Base-by-base conservation (phyloP, 495 filamentous ascomycete genomes). In the Aspergillus hancockii region DNA sequence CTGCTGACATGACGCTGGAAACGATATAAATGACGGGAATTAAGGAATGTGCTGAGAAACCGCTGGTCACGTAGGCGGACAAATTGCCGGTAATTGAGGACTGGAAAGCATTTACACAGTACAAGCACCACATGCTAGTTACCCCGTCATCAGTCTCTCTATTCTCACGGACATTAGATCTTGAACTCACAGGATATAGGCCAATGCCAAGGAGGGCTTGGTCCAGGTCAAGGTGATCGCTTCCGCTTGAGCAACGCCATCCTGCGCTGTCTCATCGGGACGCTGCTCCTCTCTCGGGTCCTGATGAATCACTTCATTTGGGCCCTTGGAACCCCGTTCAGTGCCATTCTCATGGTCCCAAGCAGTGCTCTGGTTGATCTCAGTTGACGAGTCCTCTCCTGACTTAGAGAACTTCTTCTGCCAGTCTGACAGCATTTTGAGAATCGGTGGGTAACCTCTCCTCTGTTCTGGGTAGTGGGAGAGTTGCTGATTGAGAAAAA, bases 1-100 rank as follows among this genome's bases (percentile, higher is more conserved):
- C 73, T 10, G 70, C 71, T 0, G 73, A 56, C 54, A 75, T 68
- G 36, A 65, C 77, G 45, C 75, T 76, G 23, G 80, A 73, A 3
- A 88, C 78, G 51, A 86, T 77, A 41, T 75, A 79, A 51, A 86
- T 81, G 19, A 81, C 80, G 32, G 81, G 80, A 49, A 87, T 65
- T 45, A 87, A 65, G 7, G 83, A 86, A 64, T 88, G 85, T 7
- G 75, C 72, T 21, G 79, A 71, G 64, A 86, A 88, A 2, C 75
- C 78, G 61, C 83, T 84, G 46, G 72, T 73, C 28, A 76, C 52
- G 46, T 71, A 75, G 51, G 70, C 61, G 14, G 64, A 61, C 49
- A 77, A 41, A 50, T 66, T 77, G 16, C 47, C 50, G 19, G 66
- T 63, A 38, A 74, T 68, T 8, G 63, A 62, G 25, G 62, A 63